These are phyloP conservation scores for Ocimum tenuiflorum DNA, from an alignment of 257 asterid genomes.

Conservation along the genomic window DNA sequence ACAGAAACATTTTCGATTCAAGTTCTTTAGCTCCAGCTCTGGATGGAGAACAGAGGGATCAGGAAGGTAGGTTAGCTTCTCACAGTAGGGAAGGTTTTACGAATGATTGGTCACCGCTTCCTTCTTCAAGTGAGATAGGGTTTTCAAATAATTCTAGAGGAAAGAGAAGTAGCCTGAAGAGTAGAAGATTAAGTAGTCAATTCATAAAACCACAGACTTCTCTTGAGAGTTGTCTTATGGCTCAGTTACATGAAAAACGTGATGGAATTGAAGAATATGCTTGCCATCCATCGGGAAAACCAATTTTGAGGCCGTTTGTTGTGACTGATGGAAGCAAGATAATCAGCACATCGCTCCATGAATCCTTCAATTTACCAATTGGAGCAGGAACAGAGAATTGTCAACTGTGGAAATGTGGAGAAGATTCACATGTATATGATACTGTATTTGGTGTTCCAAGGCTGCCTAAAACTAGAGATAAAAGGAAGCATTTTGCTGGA, in stretches of 20 bases:
- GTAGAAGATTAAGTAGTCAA: conserved; percentile 34
- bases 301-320: conserved; percentile 41
- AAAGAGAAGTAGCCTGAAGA: conserved; percentile 44
- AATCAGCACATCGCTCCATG: conserved; percentile 30
- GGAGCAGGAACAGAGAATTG: conserved; percentile 18
- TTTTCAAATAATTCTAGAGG: conserved; percentile 41
- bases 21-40: conserved; percentile 10
- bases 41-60: conserved; percentile 29
- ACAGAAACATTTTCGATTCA: conserved; percentile 15
- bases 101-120: conserved; percentile 26
- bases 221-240: conserved; percentile 80
- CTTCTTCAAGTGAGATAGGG: conserved; percentile 32
- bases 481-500: conserved; percentile 23
- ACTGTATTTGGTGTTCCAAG: conserved; percentile 47
- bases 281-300: conserved; percentile 30
- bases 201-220: conserved; percentile 48
- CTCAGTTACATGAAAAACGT: conserved; percentile 56
- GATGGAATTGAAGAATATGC: conserved; percentile 40
- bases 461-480: conserved; percentile 37
- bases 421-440: conserved; percentile 5
- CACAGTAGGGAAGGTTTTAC: conserved; percentile 22
- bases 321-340: conserved; percentile 55
- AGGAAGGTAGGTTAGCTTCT: conserved; percentile 21
- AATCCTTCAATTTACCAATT: conserved; percentile 21
- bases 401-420: conserved; percentile 15